A percentile compares a stretch with the other conserved stretches of the same genome.
These are phyloP conservation scores for Erythrophleum fordii DNA, from an alignment of 306 rosid species.

Conservation along the genomic window DNA sequence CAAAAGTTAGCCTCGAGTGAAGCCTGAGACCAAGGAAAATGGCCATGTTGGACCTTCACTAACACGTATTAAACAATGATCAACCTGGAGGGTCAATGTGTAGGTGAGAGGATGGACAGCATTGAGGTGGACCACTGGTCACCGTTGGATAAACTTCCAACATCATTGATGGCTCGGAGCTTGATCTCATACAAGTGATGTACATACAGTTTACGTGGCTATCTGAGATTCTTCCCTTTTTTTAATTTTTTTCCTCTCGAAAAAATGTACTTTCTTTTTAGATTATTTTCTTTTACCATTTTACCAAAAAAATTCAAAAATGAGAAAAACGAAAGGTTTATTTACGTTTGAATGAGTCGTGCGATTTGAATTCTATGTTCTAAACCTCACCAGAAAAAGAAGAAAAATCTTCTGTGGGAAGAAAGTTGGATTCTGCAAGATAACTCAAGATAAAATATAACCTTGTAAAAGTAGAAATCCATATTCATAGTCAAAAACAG, in stretches of 20 bases:
- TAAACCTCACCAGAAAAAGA: too few relatives aligned
- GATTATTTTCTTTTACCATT: too few relatives aligned
- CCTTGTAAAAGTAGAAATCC: not conserved
- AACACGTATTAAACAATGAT: not conserved
- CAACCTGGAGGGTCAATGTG: not conserved
- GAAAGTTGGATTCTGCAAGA: too few relatives aligned
- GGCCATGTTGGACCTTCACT: constrained; percentile 48
- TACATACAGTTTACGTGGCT: constrained; percentile 50
- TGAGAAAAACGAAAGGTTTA: too few relatives aligned
- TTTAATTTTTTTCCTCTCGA: not conserved
- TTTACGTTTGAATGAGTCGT: too few relatives aligned
- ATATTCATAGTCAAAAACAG: not conserved
- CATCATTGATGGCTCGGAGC: not conserved
- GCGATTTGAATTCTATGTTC: too few relatives aligned
- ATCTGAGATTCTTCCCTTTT: not conserved
- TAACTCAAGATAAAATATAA: too few relatives aligned
- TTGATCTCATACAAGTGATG: constrained; percentile 33
- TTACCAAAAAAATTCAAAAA: too few relatives aligned
- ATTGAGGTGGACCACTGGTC: not conserved
- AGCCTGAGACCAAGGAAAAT: constrained; percentile 48
- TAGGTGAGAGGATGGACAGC: not conserved
- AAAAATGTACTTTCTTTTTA: too few relatives aligned
- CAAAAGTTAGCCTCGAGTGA: constrained; percentile 36
- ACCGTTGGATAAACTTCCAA: constrained; percentile 16
- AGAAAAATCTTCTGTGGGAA: too few relatives aligned